These are phyloP conservation scores for Raphanus raphanistrum DNA, from an alignment of 345 rosid genomes.

Conservation along the genomic window DNA sequence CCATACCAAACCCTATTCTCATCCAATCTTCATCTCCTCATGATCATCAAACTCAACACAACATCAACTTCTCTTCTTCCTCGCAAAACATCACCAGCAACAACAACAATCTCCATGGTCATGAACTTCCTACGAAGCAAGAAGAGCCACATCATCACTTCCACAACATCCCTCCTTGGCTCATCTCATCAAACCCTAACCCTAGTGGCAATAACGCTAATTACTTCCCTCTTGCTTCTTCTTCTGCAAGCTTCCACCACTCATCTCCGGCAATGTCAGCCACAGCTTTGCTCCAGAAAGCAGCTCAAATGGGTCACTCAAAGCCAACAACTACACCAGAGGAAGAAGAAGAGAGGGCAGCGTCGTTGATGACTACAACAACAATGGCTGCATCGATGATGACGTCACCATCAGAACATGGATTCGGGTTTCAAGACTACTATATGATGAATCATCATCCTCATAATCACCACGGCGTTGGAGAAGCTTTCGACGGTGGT, in stretches of 20 bases:
- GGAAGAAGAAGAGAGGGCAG: background rate
- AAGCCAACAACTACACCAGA: conserved; percentile 42
- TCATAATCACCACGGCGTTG: conserved; percentile 33
- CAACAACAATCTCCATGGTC: conserved; percentile 30
- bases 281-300: conserved; percentile 86
- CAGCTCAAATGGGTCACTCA: conserved; percentile 77
- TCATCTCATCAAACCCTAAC: conserved; percentile 47
- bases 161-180: conserved; percentile 42
- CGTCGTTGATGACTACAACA: conserved; percentile 10
- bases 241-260: conserved; percentile 20
- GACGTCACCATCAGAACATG: conserved; percentile 32
- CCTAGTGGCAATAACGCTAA: conserved; percentile 49
- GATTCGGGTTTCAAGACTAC: conserved; percentile 33
- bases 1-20: conserved; percentile 44
- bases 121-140: conserved; percentile 45
- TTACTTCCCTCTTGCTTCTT: conserved; percentile 35
- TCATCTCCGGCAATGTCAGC: conserved; percentile 73
- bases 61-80: conserved; percentile 22
- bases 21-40: conserved; percentile 33
- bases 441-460: conserved; percentile 31
- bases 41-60: conserved; percentile 22
- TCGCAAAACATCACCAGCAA: conserved; percentile 22
- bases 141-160: conserved; percentile 47
- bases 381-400: conserved; percentile 34
- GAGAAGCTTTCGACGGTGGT: conserved; percentile 45